These are phyloP conservation scores for Globisporangium sylvaticum DNA, from an alignment of 352 stramenopile genomes.

Conservation along the genomic window DNA sequence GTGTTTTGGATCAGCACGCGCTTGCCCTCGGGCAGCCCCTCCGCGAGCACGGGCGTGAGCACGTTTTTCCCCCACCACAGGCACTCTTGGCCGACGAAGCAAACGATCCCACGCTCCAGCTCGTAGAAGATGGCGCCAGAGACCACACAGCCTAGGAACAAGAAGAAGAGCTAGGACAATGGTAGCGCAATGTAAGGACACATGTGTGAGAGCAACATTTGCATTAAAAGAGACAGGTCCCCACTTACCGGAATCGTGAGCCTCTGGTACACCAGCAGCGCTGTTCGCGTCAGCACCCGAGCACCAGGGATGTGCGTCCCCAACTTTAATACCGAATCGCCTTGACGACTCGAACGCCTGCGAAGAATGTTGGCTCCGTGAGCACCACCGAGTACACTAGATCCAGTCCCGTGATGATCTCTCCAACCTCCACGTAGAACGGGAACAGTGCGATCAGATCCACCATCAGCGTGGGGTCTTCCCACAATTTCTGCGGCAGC, in stretches of 20 bases:
- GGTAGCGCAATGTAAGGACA: not conserved
- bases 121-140: slow-evolving; percentile 43
- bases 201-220: not conserved
- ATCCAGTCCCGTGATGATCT: slow-evolving; percentile 20
- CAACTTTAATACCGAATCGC: slow-evolving; percentile 47
- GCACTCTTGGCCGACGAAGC: slow-evolving; percentile 28
- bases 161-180: slow-evolving; percentile 38
- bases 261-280: slow-evolving; percentile 24
- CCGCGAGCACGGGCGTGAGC: slow-evolving; percentile 28
- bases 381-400: slow-evolving; percentile 36
- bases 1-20: slow-evolving; percentile 42
- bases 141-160: slow-evolving; percentile 41
- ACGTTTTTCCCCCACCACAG: slow-evolving; percentile 41
- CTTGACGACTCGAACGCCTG: slow-evolving; percentile 36
- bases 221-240: not conserved
- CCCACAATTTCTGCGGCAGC: slow-evolving; percentile 21
- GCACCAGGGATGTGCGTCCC: slow-evolving; percentile 36
- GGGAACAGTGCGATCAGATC: slow-evolving; percentile 31
- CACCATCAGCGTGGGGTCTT: slow-evolving; percentile 20
- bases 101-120: slow-evolving; percentile 40
- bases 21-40: slow-evolving; percentile 26
- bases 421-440: slow-evolving; percentile 28
- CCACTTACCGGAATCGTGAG: slow-evolving; percentile 37
- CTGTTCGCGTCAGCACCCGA: slow-evolving; percentile 33
- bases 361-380: slow-evolving; percentile 40